Evolutionary conservation across 345 rosid species (phyloP).

Genomic region (Clarkia xantiana): DNA sequence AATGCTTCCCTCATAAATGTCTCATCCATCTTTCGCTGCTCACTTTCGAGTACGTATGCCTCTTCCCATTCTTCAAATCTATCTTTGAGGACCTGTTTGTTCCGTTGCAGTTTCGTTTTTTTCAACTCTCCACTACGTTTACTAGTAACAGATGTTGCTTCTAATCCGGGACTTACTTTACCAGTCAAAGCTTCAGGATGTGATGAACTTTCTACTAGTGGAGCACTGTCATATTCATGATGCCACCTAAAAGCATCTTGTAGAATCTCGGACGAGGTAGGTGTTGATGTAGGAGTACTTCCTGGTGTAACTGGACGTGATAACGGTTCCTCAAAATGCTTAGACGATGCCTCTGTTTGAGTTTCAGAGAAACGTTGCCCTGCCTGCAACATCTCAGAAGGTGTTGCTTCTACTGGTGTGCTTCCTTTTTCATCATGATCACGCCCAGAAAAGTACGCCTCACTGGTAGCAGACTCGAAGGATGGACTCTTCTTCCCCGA

Average conservation of each 20-base stretch:
- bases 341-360: conserved; percentile 24
- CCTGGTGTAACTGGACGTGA: conserved; percentile 21
- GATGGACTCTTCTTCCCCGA: conserved; percentile 48
- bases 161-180: conserved; percentile 1
- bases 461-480: conserved; percentile 47
- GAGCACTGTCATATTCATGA: conserved; percentile 16
- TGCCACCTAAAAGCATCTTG: conserved; percentile 17
- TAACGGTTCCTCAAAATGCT: conserved; percentile 18
- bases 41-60: conserved; percentile 54
- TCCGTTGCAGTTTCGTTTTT: conserved; percentile 59
- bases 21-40: conserved; percentile 62
- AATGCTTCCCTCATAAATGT: conserved; percentile 92
- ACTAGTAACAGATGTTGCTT: conserved; percentile 24
- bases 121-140: conserved; percentile 23
- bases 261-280: conserved; percentile 23
- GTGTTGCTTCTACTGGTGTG: conserved; percentile 21
- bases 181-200: too few relatives aligned
- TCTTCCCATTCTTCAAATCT: conserved; percentile 98
- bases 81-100: conserved; percentile 53
- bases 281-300: conserved; percentile 27
- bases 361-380: conserved; percentile 18
- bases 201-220: neutral
- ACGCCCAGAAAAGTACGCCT: conserved; percentile 76
- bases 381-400: conserved; percentile 22
- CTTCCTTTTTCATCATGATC: conserved; percentile 47